These are phyloP conservation scores for Effrenium voratum DNA, from an alignment of 73 alveolate species.

Conservation along the genomic window DNA sequence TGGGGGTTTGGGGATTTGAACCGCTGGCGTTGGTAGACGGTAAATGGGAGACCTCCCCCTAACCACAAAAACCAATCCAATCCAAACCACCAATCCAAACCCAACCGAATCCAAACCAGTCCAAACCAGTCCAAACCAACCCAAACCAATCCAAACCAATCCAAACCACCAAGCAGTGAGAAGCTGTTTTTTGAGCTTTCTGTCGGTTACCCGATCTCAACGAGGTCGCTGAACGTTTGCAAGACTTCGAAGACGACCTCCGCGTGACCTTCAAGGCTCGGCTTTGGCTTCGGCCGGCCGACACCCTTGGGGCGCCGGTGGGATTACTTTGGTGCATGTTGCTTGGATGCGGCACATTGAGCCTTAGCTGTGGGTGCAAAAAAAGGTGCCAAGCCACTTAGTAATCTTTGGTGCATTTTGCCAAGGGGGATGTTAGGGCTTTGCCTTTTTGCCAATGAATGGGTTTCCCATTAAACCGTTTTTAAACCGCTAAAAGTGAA, in stretches of 20 bases:
- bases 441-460: too few relatives aligned
- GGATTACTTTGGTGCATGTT: neutral
- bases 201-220: neutral
- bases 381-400: neutral
- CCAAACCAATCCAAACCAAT: neutral
- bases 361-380: neutral
- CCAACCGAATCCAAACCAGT: neutral
- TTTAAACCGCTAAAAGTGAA: too few relatives aligned
- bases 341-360: neutral
- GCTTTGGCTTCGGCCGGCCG: neutral
- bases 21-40: too few relatives aligned
- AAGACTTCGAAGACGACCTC: slow-evolving; percentile 45
- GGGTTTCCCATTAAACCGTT: too few relatives aligned
- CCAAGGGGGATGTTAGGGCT: too few relatives aligned
- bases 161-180: neutral
- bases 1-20: too few relatives aligned
- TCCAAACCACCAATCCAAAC: neutral
- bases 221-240: slow-evolving; percentile 33
- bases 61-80: too few relatives aligned
- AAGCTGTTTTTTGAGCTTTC: neutral
- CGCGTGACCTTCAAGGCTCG: slow-evolving; percentile 80
- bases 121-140: neutral
- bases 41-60: too few relatives aligned
- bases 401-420: neutral
- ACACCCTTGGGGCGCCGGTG: neutral